Conservation (phyloP, 2,329 filamentous ascomycete species). For the Coniochaeta hoffmannii region DNA sequence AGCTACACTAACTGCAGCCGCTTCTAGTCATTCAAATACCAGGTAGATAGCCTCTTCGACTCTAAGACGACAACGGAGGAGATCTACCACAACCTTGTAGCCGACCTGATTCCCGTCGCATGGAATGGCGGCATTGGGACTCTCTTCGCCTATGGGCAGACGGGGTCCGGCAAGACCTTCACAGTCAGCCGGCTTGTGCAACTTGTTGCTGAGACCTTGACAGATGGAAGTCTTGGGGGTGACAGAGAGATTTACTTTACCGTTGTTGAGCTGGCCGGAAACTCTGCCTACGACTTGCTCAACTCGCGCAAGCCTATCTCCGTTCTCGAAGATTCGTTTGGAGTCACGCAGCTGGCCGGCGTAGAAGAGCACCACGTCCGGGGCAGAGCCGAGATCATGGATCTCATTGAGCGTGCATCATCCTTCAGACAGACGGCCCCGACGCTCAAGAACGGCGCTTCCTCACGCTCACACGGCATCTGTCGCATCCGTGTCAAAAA, state of each 20-base stretch:
- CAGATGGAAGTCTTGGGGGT: slow-evolving; percentile 12
- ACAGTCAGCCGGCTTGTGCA: slow-evolving; percentile 34
- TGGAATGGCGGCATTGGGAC: slow-evolving; percentile 39
- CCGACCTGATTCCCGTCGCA: slow-evolving; percentile 34
- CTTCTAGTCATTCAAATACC: slow-evolving; percentile 24
- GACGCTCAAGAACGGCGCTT: slow-evolving; percentile 37
- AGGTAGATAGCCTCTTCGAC: slow-evolving; percentile 28
- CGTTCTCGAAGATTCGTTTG: slow-evolving; percentile 37
- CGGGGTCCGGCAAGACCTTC: slow-evolving; percentile 40
- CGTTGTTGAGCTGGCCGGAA: slow-evolving; percentile 10
- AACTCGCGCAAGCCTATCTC: slow-evolving; percentile 31
- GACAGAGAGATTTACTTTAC: slow-evolving; percentile 12
- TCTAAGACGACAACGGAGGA: slow-evolving; percentile 25
- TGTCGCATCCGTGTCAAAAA: slow-evolving; percentile 37
- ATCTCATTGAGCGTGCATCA: slow-evolving; percentile 27
- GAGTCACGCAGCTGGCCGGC: slow-evolving; percentile 34
- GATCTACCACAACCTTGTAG: slow-evolving; percentile 32
- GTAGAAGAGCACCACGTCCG: slow-evolving; percentile 29
- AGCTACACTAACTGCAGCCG: neutral
- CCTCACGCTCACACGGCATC: slow-evolving; percentile 40
- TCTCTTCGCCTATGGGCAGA: slow-evolving; percentile 42
- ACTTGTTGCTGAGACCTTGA: slow-evolving; percentile 26
- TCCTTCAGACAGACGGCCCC: slow-evolving; percentile 32
- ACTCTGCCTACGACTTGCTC: slow-evolving; percentile 25
- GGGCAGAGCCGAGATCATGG: slow-evolving; percentile 19